Conservation (phyloP, 1,139 yeast genomes). For the Zygoascus sp. region DNA sequence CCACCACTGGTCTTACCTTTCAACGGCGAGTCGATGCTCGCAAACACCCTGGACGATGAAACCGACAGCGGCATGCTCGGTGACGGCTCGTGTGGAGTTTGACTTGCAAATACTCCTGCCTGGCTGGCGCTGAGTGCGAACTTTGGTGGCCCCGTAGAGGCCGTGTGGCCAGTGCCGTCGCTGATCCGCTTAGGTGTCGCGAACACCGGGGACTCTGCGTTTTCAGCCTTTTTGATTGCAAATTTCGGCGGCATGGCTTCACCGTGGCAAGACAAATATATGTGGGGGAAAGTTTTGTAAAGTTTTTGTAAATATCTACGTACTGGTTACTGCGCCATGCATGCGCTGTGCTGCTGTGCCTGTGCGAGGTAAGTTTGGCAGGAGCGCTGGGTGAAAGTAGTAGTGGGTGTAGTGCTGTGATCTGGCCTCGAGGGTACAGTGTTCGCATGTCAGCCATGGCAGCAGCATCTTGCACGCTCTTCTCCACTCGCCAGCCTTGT, state of each 20-base stretch:
- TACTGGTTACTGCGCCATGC: too few species aligned
- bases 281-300: too few species aligned
- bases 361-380: too few species aligned
- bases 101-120: background rate
- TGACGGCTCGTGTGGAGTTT: background rate
- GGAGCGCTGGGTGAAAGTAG: too few species aligned
- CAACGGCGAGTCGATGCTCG: conserved; percentile 1
- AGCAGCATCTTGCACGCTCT: too few species aligned
- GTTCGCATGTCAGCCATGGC: too few species aligned
- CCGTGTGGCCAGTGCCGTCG: background rate
- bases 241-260: background rate
- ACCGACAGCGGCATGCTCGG: background rate
- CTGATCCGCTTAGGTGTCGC: background rate
- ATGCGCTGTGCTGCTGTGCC: too few species aligned
- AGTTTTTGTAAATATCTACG: too few species aligned
- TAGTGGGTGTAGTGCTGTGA: too few species aligned
- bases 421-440: too few species aligned
- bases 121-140: background rate
- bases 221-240: background rate
- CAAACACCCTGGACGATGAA: background rate
- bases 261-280: too few species aligned
- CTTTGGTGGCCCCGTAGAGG: background rate
- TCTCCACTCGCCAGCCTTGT: too few species aligned
- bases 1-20: background rate
- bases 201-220: background rate